These are phyloP conservation scores for Rhizopus stolonifer DNA, from an alignment of 371 early-diverging fungal genomes.

Conservation along the genomic window DNA sequence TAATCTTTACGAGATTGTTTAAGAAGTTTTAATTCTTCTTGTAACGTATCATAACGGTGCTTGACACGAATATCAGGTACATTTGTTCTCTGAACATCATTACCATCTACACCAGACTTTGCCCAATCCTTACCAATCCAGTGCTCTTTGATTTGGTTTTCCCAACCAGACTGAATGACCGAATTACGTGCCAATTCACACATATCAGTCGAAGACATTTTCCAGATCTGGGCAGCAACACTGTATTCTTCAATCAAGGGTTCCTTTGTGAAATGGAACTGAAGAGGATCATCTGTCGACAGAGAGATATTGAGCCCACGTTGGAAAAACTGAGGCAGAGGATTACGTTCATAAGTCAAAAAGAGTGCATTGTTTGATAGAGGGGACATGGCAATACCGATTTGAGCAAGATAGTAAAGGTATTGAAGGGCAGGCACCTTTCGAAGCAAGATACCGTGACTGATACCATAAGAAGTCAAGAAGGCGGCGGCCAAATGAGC, in stretches of 20 bases:
- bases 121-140: conserved; percentile 91
- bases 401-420: conserved; percentile 93
- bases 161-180: conserved; percentile 94
- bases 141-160: conserved; percentile 84
- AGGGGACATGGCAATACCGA: conserved; percentile 98
- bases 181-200: conserved; percentile 97
- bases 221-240: conserved; percentile 99
- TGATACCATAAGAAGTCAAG: conserved; percentile 88
- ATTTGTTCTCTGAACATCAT: conserved; percentile 94
- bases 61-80: conserved; percentile 92
- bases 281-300: conserved; percentile 98
- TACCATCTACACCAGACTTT: conserved; percentile 80
- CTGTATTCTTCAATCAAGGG: conserved; percentile 99
- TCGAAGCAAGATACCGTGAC: conserved; percentile 95
- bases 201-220: conserved; percentile 92
- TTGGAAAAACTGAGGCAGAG: conserved; percentile 92
- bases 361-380: conserved; percentile 98
- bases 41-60: conserved; percentile 84
- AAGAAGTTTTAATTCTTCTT: conserved; percentile 75
- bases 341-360: conserved; percentile 95
- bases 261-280: conserved; percentile 98
- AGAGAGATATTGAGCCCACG: conserved; percentile 95
- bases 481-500: conserved; percentile 95
- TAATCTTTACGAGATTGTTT: conserved; percentile 12
- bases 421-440: conserved; percentile 98